Base-by-base conservation (phyloP, 768 basidiomycete genomes). In the Hericium coralloides region DNA sequence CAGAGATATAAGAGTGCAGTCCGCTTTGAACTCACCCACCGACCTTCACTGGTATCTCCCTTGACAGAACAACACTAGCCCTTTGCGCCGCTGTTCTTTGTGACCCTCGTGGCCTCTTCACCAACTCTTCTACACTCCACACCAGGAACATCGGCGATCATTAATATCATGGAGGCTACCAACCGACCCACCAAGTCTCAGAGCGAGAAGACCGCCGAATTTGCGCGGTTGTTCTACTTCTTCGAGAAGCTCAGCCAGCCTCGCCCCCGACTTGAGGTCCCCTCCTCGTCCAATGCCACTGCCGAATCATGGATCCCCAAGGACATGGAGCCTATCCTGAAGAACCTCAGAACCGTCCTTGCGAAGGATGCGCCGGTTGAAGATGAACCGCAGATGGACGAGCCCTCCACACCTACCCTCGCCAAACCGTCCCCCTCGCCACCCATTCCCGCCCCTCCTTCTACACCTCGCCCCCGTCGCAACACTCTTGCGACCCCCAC, bases 161-260 rank as follows among this genome's bases (percentile, higher is more conserved):
- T 31, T 9, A 9, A 31, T 9, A 31, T 31, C 31, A 31, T 31
- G 31, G 31, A 31, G 31, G 31, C 31, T 31, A 31, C 31, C 31
- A 50, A 20, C 25, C 39, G 25, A 15, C 25, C 36, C 26, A 22
- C 22, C 10, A 37, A 55, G 55, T 18, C 43, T 15, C 15, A 38
- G 31, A 36, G 51, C 26, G 55, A 61, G 22, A 58, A 57, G 49
- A 58, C 60, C 12, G 57, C 62, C 14, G 62, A 63, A 38, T 63
- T 63, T 43, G 60, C 57, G 4, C 55, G 60, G 31, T 38, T 63
- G 12, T 61, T 58, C 49, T 61, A 63, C 57, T 63, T 61, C 41
- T 63, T 63, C 53, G 60, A 61, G 41, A 63, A 58, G 50, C 55
- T 63, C 8, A 51, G 57, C 20, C 57, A 57, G 2, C 62, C 60